Evolutionary conservation across 2,329 filamentous ascomycete species (phyloP), one percentile per base, ranked within the genome.

Genomic region (Lecanoromycetidae sp.): DNA sequence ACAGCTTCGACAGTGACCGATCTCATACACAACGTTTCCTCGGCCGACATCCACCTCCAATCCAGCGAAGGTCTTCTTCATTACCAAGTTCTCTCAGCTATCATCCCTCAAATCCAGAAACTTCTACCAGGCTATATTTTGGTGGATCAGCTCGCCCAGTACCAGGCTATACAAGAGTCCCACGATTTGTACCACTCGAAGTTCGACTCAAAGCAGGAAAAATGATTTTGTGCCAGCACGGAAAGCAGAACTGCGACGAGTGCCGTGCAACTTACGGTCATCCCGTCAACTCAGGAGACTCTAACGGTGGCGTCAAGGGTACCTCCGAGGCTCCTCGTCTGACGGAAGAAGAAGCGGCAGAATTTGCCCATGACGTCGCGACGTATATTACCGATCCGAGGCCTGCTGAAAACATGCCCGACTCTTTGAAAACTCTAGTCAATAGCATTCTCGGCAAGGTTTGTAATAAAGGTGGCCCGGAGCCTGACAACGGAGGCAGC

Each of bases 111-210:
- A n/a, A 13, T 9, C 34, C 6, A 15, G 13, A 25, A 10, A 32
- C n/a, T 23, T 35, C 43, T 7, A 22, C 10, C 30, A 26, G 34
- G 12, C 22, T n/a, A 38, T 2, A 30, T 46, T 19, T 13, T 39
- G 9, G 43, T 23, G 1, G 34, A 27, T 32, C 43, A 8, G 1
- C 15, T 20, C 35, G 26, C 9, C 19, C 22, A 34, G 27, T 29
- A 8, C 27, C 29, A 10, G 44, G 44, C 37, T 41, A 47, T 10
- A 17, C 15, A 6, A 35, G 27, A 15, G 6, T 47, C 13, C 36
- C 44, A 6, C 44, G 36, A 8, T 47, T 41, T n/a, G 44, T 47
- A 9, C 44, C 44, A 2, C 19, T 32, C 12, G 43, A 46, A 19
- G 39, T 46, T 8, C 35, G 43, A 13, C 34, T 25, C 13, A 25